Conservation (phyloP, 179 eudicot species). For the Nepenthes alata region DNA sequence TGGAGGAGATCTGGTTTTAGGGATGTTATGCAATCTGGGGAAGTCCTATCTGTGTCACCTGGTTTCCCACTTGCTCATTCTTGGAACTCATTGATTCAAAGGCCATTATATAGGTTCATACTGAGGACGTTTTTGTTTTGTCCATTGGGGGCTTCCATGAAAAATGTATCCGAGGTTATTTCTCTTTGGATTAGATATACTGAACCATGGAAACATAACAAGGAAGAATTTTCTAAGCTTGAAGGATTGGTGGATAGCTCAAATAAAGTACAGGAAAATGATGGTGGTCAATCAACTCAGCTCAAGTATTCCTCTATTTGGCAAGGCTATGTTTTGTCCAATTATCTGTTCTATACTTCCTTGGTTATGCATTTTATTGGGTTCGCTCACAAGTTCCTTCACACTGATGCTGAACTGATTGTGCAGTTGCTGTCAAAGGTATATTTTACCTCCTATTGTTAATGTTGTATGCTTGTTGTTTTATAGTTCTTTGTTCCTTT, state of each 20-base stretch:
- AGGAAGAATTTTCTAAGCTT: conserved; percentile 54
- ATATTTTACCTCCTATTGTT: conserved; percentile 10
- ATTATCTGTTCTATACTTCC: conserved; percentile 74
- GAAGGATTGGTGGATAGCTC: conserved; percentile 23
- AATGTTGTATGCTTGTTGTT: not conserved
- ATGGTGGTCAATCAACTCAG: conserved; percentile 15
- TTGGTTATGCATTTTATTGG: conserved; percentile 89
- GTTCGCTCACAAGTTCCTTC: conserved; percentile 94
- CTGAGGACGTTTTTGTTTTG: conserved; percentile 81
- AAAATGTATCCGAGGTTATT: conserved; percentile 68
- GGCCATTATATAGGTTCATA: conserved; percentile 78
- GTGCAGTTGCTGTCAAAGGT: conserved; percentile 84
- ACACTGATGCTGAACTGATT: conserved; percentile 58
- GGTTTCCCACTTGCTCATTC: conserved; percentile 29
- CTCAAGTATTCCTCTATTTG: conserved; percentile 53
- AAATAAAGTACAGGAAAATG: conserved; percentile 18
- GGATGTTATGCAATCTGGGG: conserved; percentile 25
- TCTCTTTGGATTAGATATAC: conserved; percentile 59
- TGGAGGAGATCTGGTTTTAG: conserved; percentile 27
- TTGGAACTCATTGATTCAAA: conserved; percentile 63
- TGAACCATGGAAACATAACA: conserved; percentile 69
- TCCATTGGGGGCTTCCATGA: conserved; percentile 70
- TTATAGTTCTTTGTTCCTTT: not conserved
- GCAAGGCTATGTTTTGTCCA: conserved; percentile 69
- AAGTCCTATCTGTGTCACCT: conserved; percentile 20